Evolutionary conservation across 257 asterid genomes (phyloP).

Genomic region (Marsdenia floribunda): DNA sequence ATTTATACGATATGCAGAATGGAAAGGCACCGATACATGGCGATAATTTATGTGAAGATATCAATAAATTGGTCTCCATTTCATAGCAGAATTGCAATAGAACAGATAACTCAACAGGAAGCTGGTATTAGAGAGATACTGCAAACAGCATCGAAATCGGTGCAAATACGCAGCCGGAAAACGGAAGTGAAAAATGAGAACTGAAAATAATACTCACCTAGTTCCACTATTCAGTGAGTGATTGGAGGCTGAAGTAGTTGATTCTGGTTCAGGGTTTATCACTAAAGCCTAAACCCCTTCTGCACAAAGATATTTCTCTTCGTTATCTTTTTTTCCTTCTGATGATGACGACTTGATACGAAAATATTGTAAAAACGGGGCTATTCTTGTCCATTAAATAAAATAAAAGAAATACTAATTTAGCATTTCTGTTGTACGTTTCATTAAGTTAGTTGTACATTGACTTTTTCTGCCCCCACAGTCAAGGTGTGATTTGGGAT

Average conservation of each 20-base stretch:
- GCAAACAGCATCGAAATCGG: constrained; percentile 6
- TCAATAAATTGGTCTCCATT: constrained; percentile 60
- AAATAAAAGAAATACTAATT: not conserved
- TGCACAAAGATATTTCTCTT: not conserved
- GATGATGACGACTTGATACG: not conserved
- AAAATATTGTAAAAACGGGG: not conserved
- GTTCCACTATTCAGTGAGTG: not conserved
- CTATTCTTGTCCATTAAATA: constrained; percentile 5
- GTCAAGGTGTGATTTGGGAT: no score
- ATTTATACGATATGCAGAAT: constrained; percentile 36
- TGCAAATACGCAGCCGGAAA: not conserved
- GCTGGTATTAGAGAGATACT: constrained; percentile 15
- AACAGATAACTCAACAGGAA: constrained; percentile 17
- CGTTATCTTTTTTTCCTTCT: constrained; percentile 3
- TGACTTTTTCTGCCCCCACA: no score
- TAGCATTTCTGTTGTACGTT: no score
- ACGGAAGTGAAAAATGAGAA: constrained; percentile 10
- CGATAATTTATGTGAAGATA: constrained; percentile 43
- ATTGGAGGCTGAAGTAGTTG: not conserved
- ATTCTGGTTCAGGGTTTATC: constrained; percentile 49
- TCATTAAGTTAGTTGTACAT: no score
- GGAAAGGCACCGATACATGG: constrained; percentile 49
- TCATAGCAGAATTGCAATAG: constrained; percentile 15
- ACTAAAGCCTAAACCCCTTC: constrained; percentile 36
- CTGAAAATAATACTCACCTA: constrained; percentile 33